phyloP scores from a whole-genome alignment of 768 basidiomycete species.

The Infundibulicybe gibba region DNA sequence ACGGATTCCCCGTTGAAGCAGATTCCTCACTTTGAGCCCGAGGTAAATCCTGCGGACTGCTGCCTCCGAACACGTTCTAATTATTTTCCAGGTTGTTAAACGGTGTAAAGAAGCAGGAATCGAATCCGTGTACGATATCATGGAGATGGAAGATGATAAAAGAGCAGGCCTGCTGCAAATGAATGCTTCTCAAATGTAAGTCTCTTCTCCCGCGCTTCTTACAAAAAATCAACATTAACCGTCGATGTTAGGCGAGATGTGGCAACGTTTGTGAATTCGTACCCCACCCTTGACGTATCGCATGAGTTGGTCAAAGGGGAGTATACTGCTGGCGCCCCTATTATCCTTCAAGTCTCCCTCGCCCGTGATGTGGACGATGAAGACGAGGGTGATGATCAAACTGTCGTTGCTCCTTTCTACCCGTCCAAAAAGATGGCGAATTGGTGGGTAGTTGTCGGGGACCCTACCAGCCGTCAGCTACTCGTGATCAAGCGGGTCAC shows the following conservation, averaged over 20 bases:
- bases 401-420: slow-evolving; percentile 92
- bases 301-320: slow-evolving; percentile 85
- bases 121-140: slow-evolving; percentile 93
- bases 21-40: slow-evolving; percentile 92
- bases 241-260: slow-evolving; percentile 83
- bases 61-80: not conserved
- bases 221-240: slow-evolving; percentile 10
- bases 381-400: slow-evolving; percentile 70
- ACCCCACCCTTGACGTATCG: slow-evolving; percentile 91
- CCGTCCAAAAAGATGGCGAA: slow-evolving; percentile 88
- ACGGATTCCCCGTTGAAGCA: slow-evolving; percentile 93
- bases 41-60: slow-evolving; percentile 42
- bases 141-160: slow-evolving; percentile 96
- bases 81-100: slow-evolving; percentile 62
- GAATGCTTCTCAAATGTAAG: slow-evolving; percentile 83
- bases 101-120: slow-evolving; percentile 81
- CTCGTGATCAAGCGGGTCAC: slow-evolving; percentile 89
- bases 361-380: slow-evolving; percentile 81
- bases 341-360: slow-evolving; percentile 75
- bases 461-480: slow-evolving; percentile 73
- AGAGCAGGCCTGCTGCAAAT: slow-evolving; percentile 81
- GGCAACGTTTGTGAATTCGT: slow-evolving; percentile 93
- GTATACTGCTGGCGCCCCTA: slow-evolving; percentile 82
- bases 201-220: slow-evolving; percentile 10
- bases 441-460: slow-evolving; percentile 98